phyloP scores from a whole-genome alignment of 805 yeast species.

The Suhomyces tanzawaensis region DNA sequence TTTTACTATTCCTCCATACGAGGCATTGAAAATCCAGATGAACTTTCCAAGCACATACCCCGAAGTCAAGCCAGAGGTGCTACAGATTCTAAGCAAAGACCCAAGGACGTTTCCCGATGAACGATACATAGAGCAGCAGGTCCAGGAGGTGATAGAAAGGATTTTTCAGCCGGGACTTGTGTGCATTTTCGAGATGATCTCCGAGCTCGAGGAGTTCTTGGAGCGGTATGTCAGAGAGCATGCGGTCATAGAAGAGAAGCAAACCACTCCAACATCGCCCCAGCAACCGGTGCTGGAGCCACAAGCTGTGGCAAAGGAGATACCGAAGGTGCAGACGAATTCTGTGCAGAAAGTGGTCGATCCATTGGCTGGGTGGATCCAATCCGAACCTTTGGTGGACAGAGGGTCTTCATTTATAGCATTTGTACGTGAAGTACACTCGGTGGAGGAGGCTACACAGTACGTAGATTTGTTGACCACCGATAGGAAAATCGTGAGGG shows the following conservation, averaged over 20 bases:
- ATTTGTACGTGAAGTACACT: slow-evolving; percentile 58
- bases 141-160: slow-evolving; percentile 31
- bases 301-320: not conserved
- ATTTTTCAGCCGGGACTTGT: slow-evolving; percentile 63
- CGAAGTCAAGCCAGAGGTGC: slow-evolving; percentile 53
- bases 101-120: slow-evolving; percentile 38
- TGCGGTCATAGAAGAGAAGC: slow-evolving; percentile 14
- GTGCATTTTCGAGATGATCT: slow-evolving; percentile 73
- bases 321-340: not conserved
- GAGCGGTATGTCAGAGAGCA: slow-evolving; percentile 29
- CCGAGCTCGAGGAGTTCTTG: slow-evolving; percentile 57
- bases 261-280: not conserved
- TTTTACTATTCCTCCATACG: slow-evolving; percentile 60
- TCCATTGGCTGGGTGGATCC: slow-evolving; percentile 69
- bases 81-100: slow-evolving; percentile 49
- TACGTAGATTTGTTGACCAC: slow-evolving; percentile 50
- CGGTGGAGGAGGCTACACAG: slow-evolving; percentile 65
- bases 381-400: slow-evolving; percentile 76
- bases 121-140: slow-evolving; percentile 42
- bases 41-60: slow-evolving; percentile 78
- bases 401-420: slow-evolving; percentile 85
- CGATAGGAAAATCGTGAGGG: slow-evolving; percentile 65
- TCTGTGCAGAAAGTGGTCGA: slow-evolving; percentile 25
- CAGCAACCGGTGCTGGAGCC: not conserved
- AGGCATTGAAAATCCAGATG: slow-evolving; percentile 57